Evolutionary conservation across 164 flowering plant species (phyloP).

Genomic region (Akebia trifoliata): DNA sequence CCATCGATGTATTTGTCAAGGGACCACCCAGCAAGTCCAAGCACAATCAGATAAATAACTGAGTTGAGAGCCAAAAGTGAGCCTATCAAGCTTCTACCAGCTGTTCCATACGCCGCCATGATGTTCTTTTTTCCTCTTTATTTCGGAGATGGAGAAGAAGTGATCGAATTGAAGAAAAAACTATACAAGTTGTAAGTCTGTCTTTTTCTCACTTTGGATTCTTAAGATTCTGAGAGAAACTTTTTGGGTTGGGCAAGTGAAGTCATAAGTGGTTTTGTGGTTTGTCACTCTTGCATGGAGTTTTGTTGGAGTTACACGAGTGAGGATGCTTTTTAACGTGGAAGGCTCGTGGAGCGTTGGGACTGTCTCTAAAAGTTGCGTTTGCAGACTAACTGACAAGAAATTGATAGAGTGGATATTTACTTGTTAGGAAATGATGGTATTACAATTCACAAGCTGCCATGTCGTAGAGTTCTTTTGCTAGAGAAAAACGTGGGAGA

Average conservation of each 20-base stretch:
- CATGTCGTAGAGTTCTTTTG: too few species aligned
- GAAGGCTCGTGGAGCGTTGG: neutral
- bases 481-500: too few species aligned
- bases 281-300: neutral
- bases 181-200: too few species aligned
- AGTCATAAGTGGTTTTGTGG: neutral
- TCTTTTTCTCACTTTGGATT: too few species aligned
- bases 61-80: conserved; percentile 38
- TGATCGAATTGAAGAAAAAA: too few species aligned
- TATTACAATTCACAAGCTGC: too few species aligned
- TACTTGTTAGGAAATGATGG: too few species aligned
- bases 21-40: conserved; percentile 58
- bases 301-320: too few species aligned
- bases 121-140: neutral
- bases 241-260: neutral
- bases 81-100: conserved; percentile 32
- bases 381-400: too few species aligned
- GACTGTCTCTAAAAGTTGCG: too few species aligned
- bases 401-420: too few species aligned
- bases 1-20: conserved; percentile 57
- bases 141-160: neutral
- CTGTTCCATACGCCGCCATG: conserved; percentile 29
- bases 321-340: neutral
- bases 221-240: neutral
- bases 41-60: conserved; percentile 33